Evolutionary conservation across 1,284 basidiomycete species (phyloP).

Genomic region (Malassezia restricta): DNA sequence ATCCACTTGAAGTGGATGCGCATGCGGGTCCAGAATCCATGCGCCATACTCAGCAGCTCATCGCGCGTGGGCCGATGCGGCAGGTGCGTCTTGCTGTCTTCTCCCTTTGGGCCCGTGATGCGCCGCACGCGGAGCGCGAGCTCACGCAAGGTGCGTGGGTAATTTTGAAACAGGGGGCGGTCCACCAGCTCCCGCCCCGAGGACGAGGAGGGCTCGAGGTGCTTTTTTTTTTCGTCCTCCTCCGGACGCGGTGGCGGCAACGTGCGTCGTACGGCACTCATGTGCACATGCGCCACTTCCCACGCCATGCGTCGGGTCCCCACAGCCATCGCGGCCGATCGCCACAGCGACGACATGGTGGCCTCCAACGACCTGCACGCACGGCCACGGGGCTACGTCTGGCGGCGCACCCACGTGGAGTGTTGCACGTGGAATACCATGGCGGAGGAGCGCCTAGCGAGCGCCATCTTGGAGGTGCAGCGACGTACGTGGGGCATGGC

Average conservation of each 20-base stretch:
- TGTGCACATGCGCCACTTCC: not conserved
- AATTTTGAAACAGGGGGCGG: slow-evolving; percentile 26
- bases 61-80: slow-evolving; percentile 26
- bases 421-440: no score
- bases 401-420: no score
- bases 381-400: no score
- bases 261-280: not conserved
- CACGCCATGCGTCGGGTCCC: not conserved
- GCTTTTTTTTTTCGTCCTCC: not conserved
- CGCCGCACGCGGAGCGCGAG: slow-evolving; percentile 32
- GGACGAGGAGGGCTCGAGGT: not conserved
- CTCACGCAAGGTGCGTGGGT: slow-evolving; percentile 30
- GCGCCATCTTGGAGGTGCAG: slow-evolving; percentile 8
- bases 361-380: no score
- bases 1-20: slow-evolving; percentile 96
- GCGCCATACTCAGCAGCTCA: slow-evolving; percentile 73
- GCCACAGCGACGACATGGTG: not conserved
- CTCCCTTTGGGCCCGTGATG: not conserved
- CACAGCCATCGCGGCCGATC: not conserved
- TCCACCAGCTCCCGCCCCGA: slow-evolving; percentile 6
- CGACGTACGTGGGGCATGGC: slow-evolving; percentile 1
- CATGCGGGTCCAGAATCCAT: slow-evolving; percentile 75
- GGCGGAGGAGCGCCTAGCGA: not conserved
- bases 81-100: slow-evolving; percentile 10
- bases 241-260: not conserved